Conservation (phyloP, 169 alveolate species). For the Fabrea salina region DNA sequence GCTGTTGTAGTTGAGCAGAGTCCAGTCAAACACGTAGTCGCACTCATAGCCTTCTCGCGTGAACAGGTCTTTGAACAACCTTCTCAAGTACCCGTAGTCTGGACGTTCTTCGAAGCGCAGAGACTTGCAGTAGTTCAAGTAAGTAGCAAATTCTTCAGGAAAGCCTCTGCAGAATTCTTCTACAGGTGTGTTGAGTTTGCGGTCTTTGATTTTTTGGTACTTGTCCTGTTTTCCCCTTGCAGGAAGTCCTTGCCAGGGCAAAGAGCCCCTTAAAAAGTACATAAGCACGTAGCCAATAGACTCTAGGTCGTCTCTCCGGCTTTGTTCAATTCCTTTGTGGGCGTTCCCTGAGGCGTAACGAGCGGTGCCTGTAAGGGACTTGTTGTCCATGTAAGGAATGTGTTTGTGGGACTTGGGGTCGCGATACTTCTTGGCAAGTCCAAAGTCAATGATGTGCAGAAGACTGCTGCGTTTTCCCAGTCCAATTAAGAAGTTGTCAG, state of each 20-base stretch:
- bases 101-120: conserved; percentile 80
- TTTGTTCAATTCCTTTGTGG: too few species aligned
- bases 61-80: conserved; percentile 64
- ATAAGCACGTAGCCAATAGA: conserved; percentile 67
- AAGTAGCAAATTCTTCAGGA: conserved; percentile 64
- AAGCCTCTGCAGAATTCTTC: conserved; percentile 73
- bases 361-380: conserved; percentile 64
- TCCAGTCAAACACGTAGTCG: conserved; percentile 68
- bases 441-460: conserved; percentile 62
- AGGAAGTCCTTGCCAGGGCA: conserved; percentile 80
- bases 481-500: conserved; percentile 79
- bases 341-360: conserved; percentile 64
- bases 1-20: conserved; percentile 45
- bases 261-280: conserved; percentile 66
- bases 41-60: conserved; percentile 43
- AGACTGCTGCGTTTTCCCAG: conserved; percentile 50
- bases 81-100: too few species aligned
- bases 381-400: conserved; percentile 55
- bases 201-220: conserved; percentile 69
- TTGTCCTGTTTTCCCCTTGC: conserved; percentile 69
- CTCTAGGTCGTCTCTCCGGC: conserved; percentile 77
- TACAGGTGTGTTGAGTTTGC: conserved; percentile 68
- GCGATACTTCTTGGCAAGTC: conserved; percentile 59
- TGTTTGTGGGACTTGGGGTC: conserved; percentile 64
- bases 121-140: conserved; percentile 67